Evolutionary conservation across 176 grass and related monocot species (phyloP).

Genomic region (Aegilops bicornis): DNA sequence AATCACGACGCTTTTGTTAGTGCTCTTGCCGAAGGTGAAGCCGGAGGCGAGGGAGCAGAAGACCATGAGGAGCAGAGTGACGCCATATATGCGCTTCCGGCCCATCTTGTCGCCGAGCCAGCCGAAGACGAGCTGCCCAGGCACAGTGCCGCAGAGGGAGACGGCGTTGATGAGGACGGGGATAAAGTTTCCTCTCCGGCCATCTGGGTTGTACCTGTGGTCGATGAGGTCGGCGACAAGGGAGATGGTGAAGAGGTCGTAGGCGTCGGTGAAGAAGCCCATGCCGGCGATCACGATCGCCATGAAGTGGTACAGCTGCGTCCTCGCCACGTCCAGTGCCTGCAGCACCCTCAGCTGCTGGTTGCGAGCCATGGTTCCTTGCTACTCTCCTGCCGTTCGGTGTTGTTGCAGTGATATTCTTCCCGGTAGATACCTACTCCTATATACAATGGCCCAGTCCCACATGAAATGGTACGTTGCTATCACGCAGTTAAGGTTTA

Average conservation of each 20-base stretch:
- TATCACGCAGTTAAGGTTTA: too few relatives aligned
- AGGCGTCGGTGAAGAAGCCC: conserved; percentile 92
- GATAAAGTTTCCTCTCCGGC: not conserved
- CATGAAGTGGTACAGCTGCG: conserved; percentile 67
- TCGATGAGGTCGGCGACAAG: conserved; percentile 45
- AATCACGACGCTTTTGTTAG: conserved; percentile 40
- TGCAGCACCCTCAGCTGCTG: conserved; percentile 41
- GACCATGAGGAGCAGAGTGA: conserved; percentile 65
- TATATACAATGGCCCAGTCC: too few relatives aligned
- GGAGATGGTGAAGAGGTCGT: conserved; percentile 72
- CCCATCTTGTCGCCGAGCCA: conserved; percentile 46
- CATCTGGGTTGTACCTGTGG: conserved; percentile 35
- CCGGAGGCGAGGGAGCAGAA: conserved; percentile 64
- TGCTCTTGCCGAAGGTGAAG: conserved; percentile 54
- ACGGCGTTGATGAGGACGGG: not conserved
- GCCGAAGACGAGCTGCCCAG: conserved; percentile 7
- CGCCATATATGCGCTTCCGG: conserved; percentile 51
- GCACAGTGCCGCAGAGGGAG: not conserved
- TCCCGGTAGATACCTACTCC: too few relatives aligned
- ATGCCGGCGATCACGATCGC: conserved; percentile 66
- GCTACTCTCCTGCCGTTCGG: too few relatives aligned
- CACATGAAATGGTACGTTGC: too few relatives aligned
- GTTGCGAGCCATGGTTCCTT: not conserved
- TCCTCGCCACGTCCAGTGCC: conserved; percentile 50
- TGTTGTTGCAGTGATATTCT: too few relatives aligned